Conservation (phyloP, 345 rosid genomes). For the Eucalyptus microcorys region DNA sequence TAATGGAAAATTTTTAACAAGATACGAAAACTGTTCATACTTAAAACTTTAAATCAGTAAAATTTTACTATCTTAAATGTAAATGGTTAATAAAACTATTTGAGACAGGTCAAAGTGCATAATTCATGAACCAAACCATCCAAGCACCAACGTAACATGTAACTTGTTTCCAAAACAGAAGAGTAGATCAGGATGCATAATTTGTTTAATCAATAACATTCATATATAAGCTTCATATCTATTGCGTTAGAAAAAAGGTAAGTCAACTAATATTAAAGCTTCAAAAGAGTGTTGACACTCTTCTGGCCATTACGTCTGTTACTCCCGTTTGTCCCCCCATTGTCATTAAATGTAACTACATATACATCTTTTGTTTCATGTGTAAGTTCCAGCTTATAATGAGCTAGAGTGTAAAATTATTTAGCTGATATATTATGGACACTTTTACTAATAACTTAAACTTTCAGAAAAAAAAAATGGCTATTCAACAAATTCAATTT, state of each 20-base stretch:
- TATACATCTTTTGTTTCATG: background rate
- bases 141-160: background rate
- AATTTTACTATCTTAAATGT: background rate
- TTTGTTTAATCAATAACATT: background rate
- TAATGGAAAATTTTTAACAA: background rate
- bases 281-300: background rate
- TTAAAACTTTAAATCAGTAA: background rate
- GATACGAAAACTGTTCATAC: background rate
- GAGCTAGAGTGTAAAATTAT: background rate
- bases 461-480: background rate
- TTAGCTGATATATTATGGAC: background rate
- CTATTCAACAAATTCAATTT: background rate
- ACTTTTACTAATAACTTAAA: background rate
- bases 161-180: background rate
- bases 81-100: background rate
- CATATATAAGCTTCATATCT: background rate
- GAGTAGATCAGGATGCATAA: background rate
- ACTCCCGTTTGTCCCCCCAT: background rate
- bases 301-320: background rate
- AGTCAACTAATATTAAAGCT: background rate
- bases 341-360: background rate
- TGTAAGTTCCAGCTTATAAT: background rate
- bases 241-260: background rate
- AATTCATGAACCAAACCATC: background rate
- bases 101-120: background rate